Evolutionary conservation across 768 basidiomycete genomes (phyloP), one percentile per base, ranked within the genome.

Genomic region (Mrakia frigida): DNA sequence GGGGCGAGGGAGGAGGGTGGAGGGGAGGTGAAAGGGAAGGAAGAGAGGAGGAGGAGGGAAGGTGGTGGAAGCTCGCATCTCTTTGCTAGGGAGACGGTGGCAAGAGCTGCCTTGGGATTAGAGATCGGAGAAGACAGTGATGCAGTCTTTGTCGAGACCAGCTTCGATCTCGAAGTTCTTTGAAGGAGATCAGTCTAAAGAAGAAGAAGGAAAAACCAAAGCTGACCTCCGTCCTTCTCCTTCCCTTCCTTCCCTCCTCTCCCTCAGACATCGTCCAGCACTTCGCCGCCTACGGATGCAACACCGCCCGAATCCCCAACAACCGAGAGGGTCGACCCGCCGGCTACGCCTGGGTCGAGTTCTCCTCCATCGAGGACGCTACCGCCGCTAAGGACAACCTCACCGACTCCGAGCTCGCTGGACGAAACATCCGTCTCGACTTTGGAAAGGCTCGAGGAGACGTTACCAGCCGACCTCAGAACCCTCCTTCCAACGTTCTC

Each of bases 281-380:
- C 61, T 63, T 63, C 61, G 7, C 18, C n/a, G 28, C 28, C 28
- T 63, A 25, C 35, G 65, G 65, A 37, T 35, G 18, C 37, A 37
- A 35, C 33, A 18, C 86, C 80, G 92, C 98, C 52, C 89, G 94
- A 75, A 85, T 99, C 70, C 93, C 94, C 46, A 97, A 94, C 52
- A 94, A 98, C 83, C 87, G 92, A 80, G 96, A 99, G 68, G 94
- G 93, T 50, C 87, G 86, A 78, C 90, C 92, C 65, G 98, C 96
- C 84, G 96, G 96, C 81, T 98, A 95, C 84, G 96, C 90, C 25
- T 98, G 98, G 84, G 91, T 99, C 81, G 93, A 98, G 84, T 96
- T 95, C 84, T 88, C 89, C 79, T 89, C 90, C 80, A 81, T 93
- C 59, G 91, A 90, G 41, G 85, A 87, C 73, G 92, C 96, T 33